phyloP scores from a whole-genome alignment of 2,329 filamentous ascomycete species.

The Trichophaea hybrida region DNA sequence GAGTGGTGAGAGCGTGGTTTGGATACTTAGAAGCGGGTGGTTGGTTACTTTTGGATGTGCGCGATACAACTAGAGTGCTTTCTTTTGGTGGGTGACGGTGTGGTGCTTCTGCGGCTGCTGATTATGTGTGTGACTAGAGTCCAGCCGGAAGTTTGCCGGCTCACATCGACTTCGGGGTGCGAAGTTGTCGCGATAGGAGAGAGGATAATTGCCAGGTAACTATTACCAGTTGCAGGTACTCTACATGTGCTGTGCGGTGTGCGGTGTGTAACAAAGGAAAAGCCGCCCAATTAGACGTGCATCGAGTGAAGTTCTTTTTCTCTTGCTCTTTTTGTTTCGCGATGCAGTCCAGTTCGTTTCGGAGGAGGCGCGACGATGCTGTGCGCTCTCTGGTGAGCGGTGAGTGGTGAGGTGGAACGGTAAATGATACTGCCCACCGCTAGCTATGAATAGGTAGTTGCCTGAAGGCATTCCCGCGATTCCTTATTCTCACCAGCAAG shows the following conservation, averaged over 20 bases:
- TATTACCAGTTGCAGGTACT: too few species aligned
- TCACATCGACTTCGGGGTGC: background rate
- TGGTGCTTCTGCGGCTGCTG: background rate
- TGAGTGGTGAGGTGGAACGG: background rate
- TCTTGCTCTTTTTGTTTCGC: background rate
- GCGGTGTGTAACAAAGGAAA: background rate
- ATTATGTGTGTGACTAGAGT: slow-evolving; percentile 1
- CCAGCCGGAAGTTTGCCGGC: slow-evolving; percentile 1
- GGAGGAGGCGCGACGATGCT: background rate
- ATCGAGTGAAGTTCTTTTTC: background rate
- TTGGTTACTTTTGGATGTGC: background rate
- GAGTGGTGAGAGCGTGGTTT: too few species aligned
- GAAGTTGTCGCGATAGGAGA: background rate
- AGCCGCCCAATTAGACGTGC: background rate
- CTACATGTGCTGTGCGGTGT: too few species aligned
- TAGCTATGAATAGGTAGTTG: too few species aligned
- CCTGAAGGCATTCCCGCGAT: too few species aligned
- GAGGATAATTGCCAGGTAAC: background rate
- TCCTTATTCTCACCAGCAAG: too few species aligned
- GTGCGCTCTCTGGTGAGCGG: background rate
- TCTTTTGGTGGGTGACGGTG: background rate
- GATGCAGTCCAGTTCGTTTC: background rate
- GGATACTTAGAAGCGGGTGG: background rate
- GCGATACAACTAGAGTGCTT: background rate
- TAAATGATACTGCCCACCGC: background rate